Base-by-base conservation (phyloP, 106 monocot species). In the Apostasia ramifera region DNA sequence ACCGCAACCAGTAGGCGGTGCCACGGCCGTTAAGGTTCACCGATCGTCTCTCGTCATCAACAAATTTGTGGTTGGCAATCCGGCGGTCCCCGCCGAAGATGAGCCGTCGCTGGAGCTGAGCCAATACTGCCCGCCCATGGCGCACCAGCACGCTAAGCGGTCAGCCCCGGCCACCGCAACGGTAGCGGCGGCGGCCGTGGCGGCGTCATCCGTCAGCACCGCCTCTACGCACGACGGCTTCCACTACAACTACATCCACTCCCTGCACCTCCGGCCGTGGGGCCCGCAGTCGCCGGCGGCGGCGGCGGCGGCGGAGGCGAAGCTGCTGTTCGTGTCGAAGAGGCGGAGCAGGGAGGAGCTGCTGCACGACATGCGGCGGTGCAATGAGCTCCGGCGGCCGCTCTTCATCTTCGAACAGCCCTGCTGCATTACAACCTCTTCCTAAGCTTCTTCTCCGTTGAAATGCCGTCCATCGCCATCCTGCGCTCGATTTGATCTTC, bases 381-480 rank as follows among this genome's bases (percentile, higher is more conserved):
- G 91, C 80, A 80, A 85, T 57, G 64, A 88, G 67, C 81, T 76
- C n/a, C 82, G 79, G 60, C 72, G 75, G 39, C 80, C 85, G 3
- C 78, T 92, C 53, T 92, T 92, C 77, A 67, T 92, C 61, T 85
- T 77, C 73, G 91, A 92, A 66, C 52, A 52, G 52, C 77, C 87
- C 40, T 92, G 91, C 80, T 81, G 82, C 82, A 78, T 92, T 47
- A 82, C 82, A 73, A 82, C 79, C 74, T 77, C 90, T 37, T 77
- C 75, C 4, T 75, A 40, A 63, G 5, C 52, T 52, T 26, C 26
- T 26, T 26, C 26, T 26, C 26, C 26, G 26, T 26, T 26, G 26
- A 26, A 26, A 26, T 0, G 26, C 26, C 26, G 26, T 26, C 26
- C 26, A 26, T 26, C 26, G 26, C 26, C 26, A 26, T 26, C 26